Evolutionary conservation across 257 asterid genomes (phyloP).

Genomic region (Oldenlandia corymbosa): DNA sequence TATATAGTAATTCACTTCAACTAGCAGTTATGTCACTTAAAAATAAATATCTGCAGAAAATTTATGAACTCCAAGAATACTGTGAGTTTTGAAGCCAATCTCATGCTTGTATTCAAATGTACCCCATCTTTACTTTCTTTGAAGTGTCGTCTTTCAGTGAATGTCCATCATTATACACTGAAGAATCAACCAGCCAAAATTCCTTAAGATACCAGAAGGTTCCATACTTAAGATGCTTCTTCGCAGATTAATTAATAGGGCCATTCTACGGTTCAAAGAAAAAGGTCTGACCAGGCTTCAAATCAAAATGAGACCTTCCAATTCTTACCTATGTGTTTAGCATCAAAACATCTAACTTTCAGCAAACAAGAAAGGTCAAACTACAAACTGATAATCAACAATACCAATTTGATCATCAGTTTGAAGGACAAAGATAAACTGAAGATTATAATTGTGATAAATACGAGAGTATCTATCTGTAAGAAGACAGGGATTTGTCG

Average conservation of each 20-base stretch:
- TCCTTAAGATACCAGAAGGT: not conserved
- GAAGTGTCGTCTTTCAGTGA: not conserved
- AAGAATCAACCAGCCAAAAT: no score
- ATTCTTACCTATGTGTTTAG: no score
- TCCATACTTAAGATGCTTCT: no score
- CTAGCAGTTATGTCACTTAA: not conserved
- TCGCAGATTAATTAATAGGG: no score
- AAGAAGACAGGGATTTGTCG: not conserved
- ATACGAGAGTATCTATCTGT: no score
- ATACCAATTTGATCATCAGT: no score
- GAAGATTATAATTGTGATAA: no score
- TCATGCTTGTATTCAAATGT: not conserved
- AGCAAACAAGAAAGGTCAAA: no score
- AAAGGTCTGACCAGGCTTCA: not conserved
- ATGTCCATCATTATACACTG: not conserved
- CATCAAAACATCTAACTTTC: no score
- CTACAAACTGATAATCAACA: no score
- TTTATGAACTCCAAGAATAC: not conserved
- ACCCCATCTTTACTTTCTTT: not conserved
- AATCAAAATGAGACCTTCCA: not conserved
- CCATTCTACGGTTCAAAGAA: not conserved
- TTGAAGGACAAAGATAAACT: no score
- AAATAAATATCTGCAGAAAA: not conserved
- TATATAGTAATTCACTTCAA: not conserved
- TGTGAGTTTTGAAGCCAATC: no score